Evolutionary conservation across 2,329 filamentous ascomycete species (phyloP).

Genomic region (Endoconidiophora polonica): DNA sequence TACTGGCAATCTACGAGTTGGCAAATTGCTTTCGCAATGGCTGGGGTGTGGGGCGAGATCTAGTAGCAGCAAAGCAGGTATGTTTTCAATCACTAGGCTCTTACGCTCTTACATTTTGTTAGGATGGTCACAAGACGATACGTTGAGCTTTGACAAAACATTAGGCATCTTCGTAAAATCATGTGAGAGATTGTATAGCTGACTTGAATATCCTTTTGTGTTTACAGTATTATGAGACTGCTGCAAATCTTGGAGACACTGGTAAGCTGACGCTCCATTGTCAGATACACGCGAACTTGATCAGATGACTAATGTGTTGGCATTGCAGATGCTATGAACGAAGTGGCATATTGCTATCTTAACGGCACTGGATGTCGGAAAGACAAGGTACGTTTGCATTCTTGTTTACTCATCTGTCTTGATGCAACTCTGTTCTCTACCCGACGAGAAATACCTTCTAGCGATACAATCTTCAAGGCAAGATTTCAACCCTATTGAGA

Average conservation of each 20-base stretch:
- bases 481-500: too few relatives aligned
- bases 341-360: conserved; percentile 87
- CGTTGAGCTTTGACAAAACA: too few relatives aligned
- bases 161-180: too few relatives aligned
- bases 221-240: conserved; percentile 80
- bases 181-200: too few relatives aligned
- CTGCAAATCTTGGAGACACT: conserved; percentile 86
- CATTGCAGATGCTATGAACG: conserved; percentile 80
- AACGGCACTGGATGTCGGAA: conserved; percentile 97
- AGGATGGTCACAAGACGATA: background rate
- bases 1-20: conserved; percentile 90
- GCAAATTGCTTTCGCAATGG: conserved; percentile 86
- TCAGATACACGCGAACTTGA: background rate
- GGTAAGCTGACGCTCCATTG: conserved; percentile 27
- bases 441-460: too few relatives aligned
- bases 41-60: conserved; percentile 79
- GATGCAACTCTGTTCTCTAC: too few relatives aligned
- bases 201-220: conserved; percentile 14
- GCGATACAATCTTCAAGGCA: too few relatives aligned
- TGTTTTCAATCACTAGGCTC: conserved; percentile 16
- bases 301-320: background rate
- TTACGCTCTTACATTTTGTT: background rate
- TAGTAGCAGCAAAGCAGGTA: conserved; percentile 63
- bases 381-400: conserved; percentile 64
- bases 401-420: too few relatives aligned